phyloP scores from a whole-genome alignment of 106 monocot genomes.

The Dioscorea zingiberensis region DNA sequence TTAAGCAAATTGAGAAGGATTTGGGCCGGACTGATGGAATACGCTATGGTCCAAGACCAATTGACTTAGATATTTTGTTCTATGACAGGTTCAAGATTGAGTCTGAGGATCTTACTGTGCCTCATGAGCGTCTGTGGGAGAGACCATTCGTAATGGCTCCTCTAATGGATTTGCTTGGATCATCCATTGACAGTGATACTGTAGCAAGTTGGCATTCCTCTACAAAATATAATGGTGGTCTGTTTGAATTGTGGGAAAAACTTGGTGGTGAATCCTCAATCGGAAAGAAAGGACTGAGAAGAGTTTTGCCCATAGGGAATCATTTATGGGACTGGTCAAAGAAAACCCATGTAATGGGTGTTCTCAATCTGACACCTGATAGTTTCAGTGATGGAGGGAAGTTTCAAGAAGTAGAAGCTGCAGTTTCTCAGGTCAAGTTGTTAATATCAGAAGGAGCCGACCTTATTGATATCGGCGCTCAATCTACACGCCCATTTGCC shows the following conservation, averaged over 20 bases:
- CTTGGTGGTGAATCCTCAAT: slow-evolving; percentile 72
- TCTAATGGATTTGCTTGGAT: slow-evolving; percentile 77
- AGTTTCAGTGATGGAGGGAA: slow-evolving; percentile 96
- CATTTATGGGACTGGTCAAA: slow-evolving; percentile 65
- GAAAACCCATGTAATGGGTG: slow-evolving; percentile 81
- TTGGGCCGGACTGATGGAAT: slow-evolving; percentile 76
- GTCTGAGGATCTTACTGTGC: slow-evolving; percentile 58
- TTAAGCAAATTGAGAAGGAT: slow-evolving; percentile 78
- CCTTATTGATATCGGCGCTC: slow-evolving; percentile 89
- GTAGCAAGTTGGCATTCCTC: slow-evolving; percentile 80
- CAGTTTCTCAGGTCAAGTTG: slow-evolving; percentile 50
- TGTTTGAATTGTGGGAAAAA: slow-evolving; percentile 67
- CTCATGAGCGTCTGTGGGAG: slow-evolving; percentile 83
- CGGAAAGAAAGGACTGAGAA: slow-evolving; percentile 48
- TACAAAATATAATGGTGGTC: slow-evolving; percentile 30
- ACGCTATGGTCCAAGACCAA: slow-evolving; percentile 89
- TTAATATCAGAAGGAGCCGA: slow-evolving; percentile 84
- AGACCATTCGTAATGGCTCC: slow-evolving; percentile 92
- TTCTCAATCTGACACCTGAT: slow-evolving; percentile 88
- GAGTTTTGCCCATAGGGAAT: slow-evolving; percentile 64
- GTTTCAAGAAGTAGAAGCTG: slow-evolving; percentile 45
- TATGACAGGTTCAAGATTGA: slow-evolving; percentile 50
- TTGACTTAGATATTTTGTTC: slow-evolving; percentile 90
- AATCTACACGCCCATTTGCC: slow-evolving; percentile 82
- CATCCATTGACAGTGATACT: slow-evolving; percentile 33